These are phyloP conservation scores for Baeospora myosura DNA, from an alignment of 1,284 basidiomycete species.

Conservation along the genomic window DNA sequence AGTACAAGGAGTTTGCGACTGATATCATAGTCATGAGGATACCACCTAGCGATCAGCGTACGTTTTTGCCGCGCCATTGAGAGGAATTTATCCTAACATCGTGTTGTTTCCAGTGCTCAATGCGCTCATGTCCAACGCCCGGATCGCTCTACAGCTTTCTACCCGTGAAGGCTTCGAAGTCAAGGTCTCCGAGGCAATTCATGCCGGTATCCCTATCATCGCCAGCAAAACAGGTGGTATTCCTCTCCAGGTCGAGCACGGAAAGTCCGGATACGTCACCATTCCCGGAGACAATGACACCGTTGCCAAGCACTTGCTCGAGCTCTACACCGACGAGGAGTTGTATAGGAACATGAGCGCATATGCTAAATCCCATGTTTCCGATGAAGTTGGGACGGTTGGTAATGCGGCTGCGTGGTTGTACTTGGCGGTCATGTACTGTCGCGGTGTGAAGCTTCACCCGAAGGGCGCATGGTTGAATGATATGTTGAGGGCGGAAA, in stretches of 20 bases:
- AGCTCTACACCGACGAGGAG: slow-evolving; percentile 66
- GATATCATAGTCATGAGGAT: slow-evolving; percentile 76
- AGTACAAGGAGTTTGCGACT: slow-evolving; percentile 50
- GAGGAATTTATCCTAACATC: slow-evolving; percentile 1
- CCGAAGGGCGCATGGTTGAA: slow-evolving; percentile 78
- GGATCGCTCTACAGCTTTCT: slow-evolving; percentile 72
- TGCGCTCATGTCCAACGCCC: slow-evolving; percentile 68
- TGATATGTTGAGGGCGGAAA: slow-evolving; percentile 67
- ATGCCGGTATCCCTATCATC: slow-evolving; percentile 70
- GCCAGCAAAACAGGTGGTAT: slow-evolving; percentile 65
- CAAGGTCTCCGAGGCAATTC: slow-evolving; percentile 85
- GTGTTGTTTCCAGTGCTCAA: slow-evolving; percentile 51
- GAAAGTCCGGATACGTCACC: slow-evolving; percentile 77
- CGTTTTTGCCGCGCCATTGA: slow-evolving; percentile 20
- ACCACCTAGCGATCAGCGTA: slow-evolving; percentile 74
- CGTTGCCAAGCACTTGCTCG: slow-evolving; percentile 67
- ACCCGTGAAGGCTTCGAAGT: slow-evolving; percentile 88
- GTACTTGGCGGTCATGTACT: slow-evolving; percentile 74
- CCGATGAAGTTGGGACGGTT: slow-evolving; percentile 74
- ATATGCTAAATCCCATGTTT: slow-evolving; percentile 67
- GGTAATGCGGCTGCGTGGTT: slow-evolving; percentile 77
- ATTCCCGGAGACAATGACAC: slow-evolving; percentile 63
- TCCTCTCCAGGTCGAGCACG: slow-evolving; percentile 78
- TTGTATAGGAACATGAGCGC: slow-evolving; percentile 58
- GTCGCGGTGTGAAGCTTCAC: slow-evolving; percentile 63